Percentiles rank a stretch among this genome's conserved stretches.
phyloP scores from a whole-genome alignment of 352 stramenopile species.

The Pythium coloratum region DNA sequence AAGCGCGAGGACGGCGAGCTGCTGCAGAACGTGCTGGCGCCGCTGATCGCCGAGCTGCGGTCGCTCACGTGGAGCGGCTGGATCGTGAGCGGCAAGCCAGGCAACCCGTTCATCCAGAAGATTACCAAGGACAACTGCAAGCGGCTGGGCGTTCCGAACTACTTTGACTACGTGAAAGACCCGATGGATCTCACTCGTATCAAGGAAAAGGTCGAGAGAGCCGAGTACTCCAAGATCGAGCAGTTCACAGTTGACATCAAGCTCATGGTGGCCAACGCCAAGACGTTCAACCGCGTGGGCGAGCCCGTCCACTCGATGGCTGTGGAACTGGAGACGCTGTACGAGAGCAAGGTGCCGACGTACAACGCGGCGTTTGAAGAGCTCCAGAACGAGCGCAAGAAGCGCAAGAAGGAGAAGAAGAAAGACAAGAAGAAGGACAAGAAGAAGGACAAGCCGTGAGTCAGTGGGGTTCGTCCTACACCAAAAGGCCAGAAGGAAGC shows the following conservation, averaged over 20 bases:
- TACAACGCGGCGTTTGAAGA: conserved; percentile 81
- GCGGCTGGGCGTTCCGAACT: conserved; percentile 75
- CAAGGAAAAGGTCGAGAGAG: conserved; percentile 79
- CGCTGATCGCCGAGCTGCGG: conserved; percentile 62
- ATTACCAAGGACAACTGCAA: conserved; percentile 88
- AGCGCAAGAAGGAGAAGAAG: conserved; percentile 90
- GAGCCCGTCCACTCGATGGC: conserved; percentile 86
- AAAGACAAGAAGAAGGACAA: conserved; percentile 90
- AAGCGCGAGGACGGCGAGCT: conserved; percentile 67
- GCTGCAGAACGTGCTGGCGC: conserved; percentile 75
- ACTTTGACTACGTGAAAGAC: conserved; percentile 83
- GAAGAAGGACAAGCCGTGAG: conserved; percentile 78
- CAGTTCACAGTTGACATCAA: conserved; percentile 79
- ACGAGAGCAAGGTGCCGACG: conserved; percentile 58
- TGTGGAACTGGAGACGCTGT: conserved; percentile 76
- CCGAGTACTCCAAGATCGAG: conserved; percentile 75
- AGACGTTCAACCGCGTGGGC: conserved; percentile 82
- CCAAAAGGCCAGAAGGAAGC: no score
- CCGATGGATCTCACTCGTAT: conserved; percentile 85
- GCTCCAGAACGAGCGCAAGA: conserved; percentile 78
- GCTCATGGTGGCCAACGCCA: conserved; percentile 79
- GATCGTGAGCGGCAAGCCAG: conserved; percentile 69
- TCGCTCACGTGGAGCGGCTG: conserved; percentile 71
- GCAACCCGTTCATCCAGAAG: conserved; percentile 84
- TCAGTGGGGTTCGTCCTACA: no score